Evolutionary conservation across 73 alveolate genomes (phyloP).

Genomic region (Chromera velia): DNA sequence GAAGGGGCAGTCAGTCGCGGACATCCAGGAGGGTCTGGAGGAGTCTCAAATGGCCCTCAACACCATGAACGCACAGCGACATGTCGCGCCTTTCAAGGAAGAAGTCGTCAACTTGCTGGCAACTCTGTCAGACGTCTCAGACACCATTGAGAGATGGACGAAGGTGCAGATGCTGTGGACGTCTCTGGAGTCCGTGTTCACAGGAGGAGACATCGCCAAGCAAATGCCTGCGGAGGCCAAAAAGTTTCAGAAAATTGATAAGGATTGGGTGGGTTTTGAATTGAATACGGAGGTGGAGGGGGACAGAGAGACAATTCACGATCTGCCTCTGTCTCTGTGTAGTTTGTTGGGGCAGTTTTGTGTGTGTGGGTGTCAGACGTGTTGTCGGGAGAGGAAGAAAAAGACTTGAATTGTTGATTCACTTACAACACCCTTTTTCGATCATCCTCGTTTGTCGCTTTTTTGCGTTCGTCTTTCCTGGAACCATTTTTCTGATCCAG

Average conservation of each 20-base stretch:
- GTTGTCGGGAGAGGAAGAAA: too few species aligned
- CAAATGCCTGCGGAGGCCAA: slow-evolving; percentile 98
- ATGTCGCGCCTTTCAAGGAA: slow-evolving; percentile 86
- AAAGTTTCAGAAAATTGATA: slow-evolving; percentile 93
- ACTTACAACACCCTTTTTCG: too few species aligned
- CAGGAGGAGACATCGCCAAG: slow-evolving; percentile 99
- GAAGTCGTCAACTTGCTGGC: slow-evolving; percentile 74
- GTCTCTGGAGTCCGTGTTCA: slow-evolving; percentile 96
- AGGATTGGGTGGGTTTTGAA: slow-evolving; percentile 96
- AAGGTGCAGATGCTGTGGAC: slow-evolving; percentile 99
- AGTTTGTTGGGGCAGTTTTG: too few species aligned
- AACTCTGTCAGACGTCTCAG: slow-evolving; percentile 78
- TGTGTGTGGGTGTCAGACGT: too few species aligned
- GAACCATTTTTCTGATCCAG: too few species aligned
- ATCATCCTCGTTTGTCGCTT: too few species aligned
- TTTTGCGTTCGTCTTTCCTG: too few species aligned
- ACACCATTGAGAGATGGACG: slow-evolving; percentile 95
- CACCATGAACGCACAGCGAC: slow-evolving; percentile 87
- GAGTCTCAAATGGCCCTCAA: slow-evolving; percentile 89
- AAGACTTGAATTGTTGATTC: too few species aligned
- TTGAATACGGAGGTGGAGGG: too few species aligned
- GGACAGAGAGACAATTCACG: too few species aligned
- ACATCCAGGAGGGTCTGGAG: slow-evolving; percentile 96
- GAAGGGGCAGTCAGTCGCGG: slow-evolving; percentile 85
- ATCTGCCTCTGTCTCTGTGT: too few species aligned